Evolutionary conservation across 1,284 basidiomycete species (phyloP), one percentile per base, ranked within the genome.

Genomic region (Ganoderma lucidum): DNA sequence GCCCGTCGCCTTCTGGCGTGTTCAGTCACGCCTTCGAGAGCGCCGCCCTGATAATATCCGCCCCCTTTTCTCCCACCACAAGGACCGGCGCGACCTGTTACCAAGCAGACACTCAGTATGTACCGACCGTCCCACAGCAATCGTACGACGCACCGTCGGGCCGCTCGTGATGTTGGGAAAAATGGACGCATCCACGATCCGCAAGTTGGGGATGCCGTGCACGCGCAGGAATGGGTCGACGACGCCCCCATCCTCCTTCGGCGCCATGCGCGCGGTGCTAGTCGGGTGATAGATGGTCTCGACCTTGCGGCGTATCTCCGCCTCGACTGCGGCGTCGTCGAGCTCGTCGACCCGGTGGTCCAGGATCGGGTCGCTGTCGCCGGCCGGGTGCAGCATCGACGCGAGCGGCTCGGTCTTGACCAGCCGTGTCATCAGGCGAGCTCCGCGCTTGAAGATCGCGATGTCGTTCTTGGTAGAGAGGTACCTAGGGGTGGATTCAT

Each of bases 21-120:
- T 10, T 2, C n/a, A 6, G 6, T 62, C 61, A 62, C 28, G 42
- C 61, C 44, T 62, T 35, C 42, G 39, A 45, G 32, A 72, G 10
- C 5, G 72, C 70, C 0, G 59, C 74, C 74, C 87, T 89, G 74
- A 93, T 83, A 42, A 88, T 76, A 72, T 92, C 90, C 1, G 90
- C 83, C 1, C 88, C 81, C 75, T 90, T 90, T 78, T 93, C 91
- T 0, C 85, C 91, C n/a, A 86, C 81, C 1, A 90, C 90, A 62
- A 87, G 83, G 37, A 85, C 83, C 10, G 88, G 82, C 12, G 84
- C 90, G 65, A 88, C 81, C 90, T 92, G 70, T 28, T n/a, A 73
- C 28, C 39, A 56, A 48, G 19, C 55, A 35, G 17, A 17, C 48
- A 23, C n/a, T 56, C 67, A 68, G 44, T 30, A 14, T 3, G 23